Evolutionary conservation across 768 basidiomycete species (phyloP).

Genomic region (Mycena vulgaris): DNA sequence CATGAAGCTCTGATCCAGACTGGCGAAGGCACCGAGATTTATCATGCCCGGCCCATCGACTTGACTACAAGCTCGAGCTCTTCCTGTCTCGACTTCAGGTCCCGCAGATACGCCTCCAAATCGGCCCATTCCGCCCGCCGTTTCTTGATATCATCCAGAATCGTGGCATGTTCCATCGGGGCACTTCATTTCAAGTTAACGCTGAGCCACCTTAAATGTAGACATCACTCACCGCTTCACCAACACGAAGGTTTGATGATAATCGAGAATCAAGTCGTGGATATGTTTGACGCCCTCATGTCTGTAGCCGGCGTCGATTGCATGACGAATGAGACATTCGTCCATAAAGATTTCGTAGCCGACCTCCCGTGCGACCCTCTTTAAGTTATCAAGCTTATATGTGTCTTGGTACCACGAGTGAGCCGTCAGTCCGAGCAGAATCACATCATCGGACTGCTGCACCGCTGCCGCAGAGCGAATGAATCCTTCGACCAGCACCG

Average conservation of each 20-base stretch:
- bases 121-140: too few species aligned
- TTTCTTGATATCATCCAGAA: too few species aligned
- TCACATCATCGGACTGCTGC: neutral
- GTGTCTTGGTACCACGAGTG: neutral
- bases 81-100: too few species aligned
- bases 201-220: too few species aligned
- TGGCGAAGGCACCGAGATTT: too few species aligned
- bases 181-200: too few species aligned
- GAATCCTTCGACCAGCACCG: neutral
- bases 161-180: too few species aligned
- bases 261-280: neutral
- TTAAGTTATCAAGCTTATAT: neutral
- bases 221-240: neutral
- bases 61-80: too few species aligned
- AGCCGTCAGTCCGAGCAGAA: neutral
- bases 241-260: neutral
- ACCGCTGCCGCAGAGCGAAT: neutral
- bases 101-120: too few species aligned
- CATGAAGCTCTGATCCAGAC: too few species aligned
- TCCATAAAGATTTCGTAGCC: neutral
- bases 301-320: neutral
- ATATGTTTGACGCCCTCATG: neutral
- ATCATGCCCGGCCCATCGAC: too few species aligned
- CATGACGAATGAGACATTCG: neutral
- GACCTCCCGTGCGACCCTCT: neutral